These are phyloP conservation scores for Pseudogymnoascus sp. DNA, from an alignment of 2,329 filamentous ascomycete genomes.

Conservation along the genomic window DNA sequence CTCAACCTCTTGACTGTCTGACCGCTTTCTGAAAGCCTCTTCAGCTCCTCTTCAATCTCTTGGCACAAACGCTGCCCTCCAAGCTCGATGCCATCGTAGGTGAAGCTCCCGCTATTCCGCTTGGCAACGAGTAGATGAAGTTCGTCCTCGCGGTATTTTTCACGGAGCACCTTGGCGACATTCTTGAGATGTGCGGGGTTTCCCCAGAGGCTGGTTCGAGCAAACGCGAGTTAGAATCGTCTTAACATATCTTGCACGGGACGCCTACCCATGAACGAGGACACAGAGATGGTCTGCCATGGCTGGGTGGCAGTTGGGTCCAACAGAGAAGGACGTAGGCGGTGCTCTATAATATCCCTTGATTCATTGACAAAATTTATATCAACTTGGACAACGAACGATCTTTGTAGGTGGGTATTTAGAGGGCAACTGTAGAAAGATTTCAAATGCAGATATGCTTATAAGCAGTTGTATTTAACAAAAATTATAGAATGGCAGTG, in stretches of 20 bases:
- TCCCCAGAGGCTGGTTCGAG: conserved; percentile 58
- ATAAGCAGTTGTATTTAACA: background rate
- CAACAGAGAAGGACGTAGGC: background rate
- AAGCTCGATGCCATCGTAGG: conserved; percentile 62
- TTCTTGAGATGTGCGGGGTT: conserved; percentile 66
- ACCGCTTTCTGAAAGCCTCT: conserved; percentile 50
- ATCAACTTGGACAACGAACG: background rate
- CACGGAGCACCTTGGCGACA: conserved; percentile 57
- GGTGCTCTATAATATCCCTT: background rate
- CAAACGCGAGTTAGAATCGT: background rate
- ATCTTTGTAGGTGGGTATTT: background rate
- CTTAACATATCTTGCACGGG: background rate
- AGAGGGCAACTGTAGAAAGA: background rate
- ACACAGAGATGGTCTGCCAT: conserved; percentile 65
- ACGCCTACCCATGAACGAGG: conserved; percentile 56
- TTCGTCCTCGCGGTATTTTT: conserved; percentile 51
- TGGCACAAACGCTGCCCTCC: conserved; percentile 60
- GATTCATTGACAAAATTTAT: background rate
- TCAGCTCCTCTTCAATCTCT: conserved; percentile 59
- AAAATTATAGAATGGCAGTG: background rate
- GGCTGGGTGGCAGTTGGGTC: background rate
- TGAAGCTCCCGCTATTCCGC: conserved; percentile 65
- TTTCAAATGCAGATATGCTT: background rate
- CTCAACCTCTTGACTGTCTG: conserved; percentile 74
- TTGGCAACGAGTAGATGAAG: conserved; percentile 65